These are phyloP conservation scores for Alternaria triticimaculans DNA, from an alignment of 2,329 filamentous ascomycete species.

Conservation along the genomic window DNA sequence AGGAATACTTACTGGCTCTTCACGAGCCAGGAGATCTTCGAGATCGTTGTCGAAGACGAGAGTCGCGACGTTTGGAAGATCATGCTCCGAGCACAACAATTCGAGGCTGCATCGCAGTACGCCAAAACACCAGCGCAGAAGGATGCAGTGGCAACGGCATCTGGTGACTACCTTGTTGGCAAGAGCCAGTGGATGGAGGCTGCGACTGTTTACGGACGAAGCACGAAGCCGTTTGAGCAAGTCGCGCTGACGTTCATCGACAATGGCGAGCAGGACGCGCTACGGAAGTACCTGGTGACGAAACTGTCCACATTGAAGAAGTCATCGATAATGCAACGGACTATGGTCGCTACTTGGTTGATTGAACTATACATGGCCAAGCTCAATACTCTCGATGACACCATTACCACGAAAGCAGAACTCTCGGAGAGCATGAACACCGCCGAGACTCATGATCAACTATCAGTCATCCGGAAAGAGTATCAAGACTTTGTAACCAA, in stretches of 20 bases:
- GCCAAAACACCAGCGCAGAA: slow-evolving; percentile 81
- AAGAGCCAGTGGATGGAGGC: slow-evolving; percentile 86
- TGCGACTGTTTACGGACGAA: slow-evolving; percentile 88
- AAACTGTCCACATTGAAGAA: slow-evolving; percentile 86
- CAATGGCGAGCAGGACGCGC: slow-evolving; percentile 84
- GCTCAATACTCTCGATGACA: slow-evolving; percentile 91
- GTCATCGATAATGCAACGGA: slow-evolving; percentile 84
- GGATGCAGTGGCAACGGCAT: slow-evolving; percentile 89
- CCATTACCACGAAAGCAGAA: slow-evolving; percentile 87
- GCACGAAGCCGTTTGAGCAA: slow-evolving; percentile 96
- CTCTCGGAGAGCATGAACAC: slow-evolving; percentile 74
- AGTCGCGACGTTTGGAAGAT: slow-evolving; percentile 94
- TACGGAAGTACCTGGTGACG: slow-evolving; percentile 86
- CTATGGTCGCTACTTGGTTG: slow-evolving; percentile 95
- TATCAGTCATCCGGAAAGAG: slow-evolving; percentile 74
- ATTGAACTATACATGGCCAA: slow-evolving; percentile 98
- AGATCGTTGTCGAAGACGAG: slow-evolving; percentile 89
- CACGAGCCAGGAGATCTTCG: slow-evolving; percentile 87
- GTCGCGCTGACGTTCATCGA: slow-evolving; percentile 92
- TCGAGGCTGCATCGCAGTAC: slow-evolving; percentile 85
- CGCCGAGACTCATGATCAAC: slow-evolving; percentile 73
- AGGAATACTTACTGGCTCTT: slow-evolving; percentile 99
- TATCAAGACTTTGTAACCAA: slow-evolving; percentile 87
- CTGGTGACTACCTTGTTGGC: slow-evolving; percentile 83
- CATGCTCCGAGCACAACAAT: slow-evolving; percentile 84